Conservation (phyloP, 2,329 filamentous ascomycete species). For the Aspergillus tubingensis region DNA sequence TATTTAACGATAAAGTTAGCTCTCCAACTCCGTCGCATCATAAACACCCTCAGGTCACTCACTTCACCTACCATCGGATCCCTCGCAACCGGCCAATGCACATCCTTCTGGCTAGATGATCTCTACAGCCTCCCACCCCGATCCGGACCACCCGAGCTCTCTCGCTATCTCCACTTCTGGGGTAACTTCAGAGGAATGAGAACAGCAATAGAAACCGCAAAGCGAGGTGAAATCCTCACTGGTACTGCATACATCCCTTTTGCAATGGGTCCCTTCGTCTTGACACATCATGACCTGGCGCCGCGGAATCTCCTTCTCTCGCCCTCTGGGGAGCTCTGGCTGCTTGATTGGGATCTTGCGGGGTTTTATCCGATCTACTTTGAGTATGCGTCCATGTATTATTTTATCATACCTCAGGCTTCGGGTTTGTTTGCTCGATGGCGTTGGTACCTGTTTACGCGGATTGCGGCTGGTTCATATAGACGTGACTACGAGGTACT, state of each 20-base stretch:
- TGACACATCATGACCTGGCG: slow-evolving; percentile 25
- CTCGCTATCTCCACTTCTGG: slow-evolving; percentile 26
- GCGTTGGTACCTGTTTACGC: slow-evolving; percentile 64
- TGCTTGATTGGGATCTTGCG: slow-evolving; percentile 22
- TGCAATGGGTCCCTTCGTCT: slow-evolving; percentile 13
- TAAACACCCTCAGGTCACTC: slow-evolving; percentile 19
- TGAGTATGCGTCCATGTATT: slow-evolving; percentile 23
- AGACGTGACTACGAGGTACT: neutral
- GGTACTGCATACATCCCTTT: neutral
- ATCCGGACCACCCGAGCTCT: slow-evolving; percentile 13
- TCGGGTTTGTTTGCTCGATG: slow-evolving; percentile 50
- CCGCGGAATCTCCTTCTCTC: slow-evolving; percentile 22
- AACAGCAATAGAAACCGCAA: slow-evolving; percentile 15
- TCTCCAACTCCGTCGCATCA: slow-evolving; percentile 24
- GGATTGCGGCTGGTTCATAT: neutral
- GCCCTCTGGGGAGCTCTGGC: slow-evolving; percentile 17
- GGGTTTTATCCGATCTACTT: slow-evolving; percentile 21
- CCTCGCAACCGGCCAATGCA: slow-evolving; percentile 14
- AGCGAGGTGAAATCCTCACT: neutral
- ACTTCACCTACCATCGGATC: slow-evolving; percentile 27
- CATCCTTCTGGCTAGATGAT: slow-evolving; percentile 27
- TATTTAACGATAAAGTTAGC: slow-evolving; percentile 20
- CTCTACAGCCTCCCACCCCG: slow-evolving; percentile 21
- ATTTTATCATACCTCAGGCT: slow-evolving; percentile 14
- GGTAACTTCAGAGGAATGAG: slow-evolving; percentile 20